A percentile compares a stretch with the other conserved stretches of the same genome.
Evolutionary conservation across 768 basidiomycete genomes (phyloP).

Genomic region (Tremella mesenterica): DNA sequence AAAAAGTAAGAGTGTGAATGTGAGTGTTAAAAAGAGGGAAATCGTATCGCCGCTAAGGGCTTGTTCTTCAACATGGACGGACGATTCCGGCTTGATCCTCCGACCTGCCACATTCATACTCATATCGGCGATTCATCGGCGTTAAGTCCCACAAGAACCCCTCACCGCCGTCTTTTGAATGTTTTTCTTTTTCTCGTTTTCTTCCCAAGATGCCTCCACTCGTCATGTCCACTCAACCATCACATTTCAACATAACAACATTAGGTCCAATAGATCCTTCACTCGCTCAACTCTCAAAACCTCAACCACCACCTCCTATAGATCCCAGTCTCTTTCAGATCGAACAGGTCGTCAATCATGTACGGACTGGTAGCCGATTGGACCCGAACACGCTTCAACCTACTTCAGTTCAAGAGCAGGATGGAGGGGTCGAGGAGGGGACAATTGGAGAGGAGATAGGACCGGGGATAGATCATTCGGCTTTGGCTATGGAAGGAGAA

Average conservation of each 20-base stretch:
- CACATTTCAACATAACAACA: neutral
- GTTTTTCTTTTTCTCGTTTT: neutral
- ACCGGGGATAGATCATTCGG: neutral
- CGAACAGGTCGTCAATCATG: constrained; percentile 29
- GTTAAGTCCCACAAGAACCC: no score
- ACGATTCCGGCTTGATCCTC: no score
- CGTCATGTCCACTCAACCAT: neutral
- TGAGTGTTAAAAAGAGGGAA: no score
- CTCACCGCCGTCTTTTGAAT: no score
- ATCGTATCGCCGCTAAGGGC: no score
- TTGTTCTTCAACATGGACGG: no score
- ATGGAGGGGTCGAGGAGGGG: neutral
- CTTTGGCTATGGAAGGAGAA: constrained; percentile 7
- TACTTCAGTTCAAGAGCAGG: neutral
- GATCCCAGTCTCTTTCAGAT: constrained; percentile 30
- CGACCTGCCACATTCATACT: no score
- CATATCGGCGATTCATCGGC: no score
- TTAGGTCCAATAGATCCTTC: neutral
- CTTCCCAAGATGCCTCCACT: neutral
- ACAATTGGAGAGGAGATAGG: neutral
- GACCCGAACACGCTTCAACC: neutral
- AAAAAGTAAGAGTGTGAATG: no score
- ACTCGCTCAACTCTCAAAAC: neutral
- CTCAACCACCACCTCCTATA: constrained; percentile 5
- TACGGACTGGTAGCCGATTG: constrained; percentile 10